Evolutionary conservation across 805 yeast species (phyloP), one percentile per base, ranked within the genome.

Genomic region (Wilhelminamyces savonicus): DNA sequence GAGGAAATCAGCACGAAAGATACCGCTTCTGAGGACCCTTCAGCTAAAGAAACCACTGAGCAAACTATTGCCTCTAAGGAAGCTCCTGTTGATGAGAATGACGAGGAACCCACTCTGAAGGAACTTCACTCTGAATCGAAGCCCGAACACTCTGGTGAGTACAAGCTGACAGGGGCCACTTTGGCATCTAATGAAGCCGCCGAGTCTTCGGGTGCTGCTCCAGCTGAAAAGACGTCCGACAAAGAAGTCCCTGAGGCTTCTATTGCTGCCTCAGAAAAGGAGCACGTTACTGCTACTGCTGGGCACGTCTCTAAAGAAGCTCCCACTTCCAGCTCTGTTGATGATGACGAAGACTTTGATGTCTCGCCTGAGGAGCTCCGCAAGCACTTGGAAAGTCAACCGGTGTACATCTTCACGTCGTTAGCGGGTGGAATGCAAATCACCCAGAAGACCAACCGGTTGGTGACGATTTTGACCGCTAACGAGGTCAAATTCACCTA

Each of bases 341-440:
- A 23, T 13, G 26, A 7, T 7, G 52, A 38, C 9, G 39, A 39
- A 4, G 62, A 52, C 9, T 50, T 48, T 15, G 58, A 57, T 16
- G 45, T 65, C 4, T 55, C 66, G 6, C 61, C 68, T 5, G 69
- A 62, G 36, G 71, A 64, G 30, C 43, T 62, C 26, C 59, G 66
- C 28, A 57, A 58, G 41, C 67, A 65, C 39, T 46, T 63, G 27
- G 61, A 63, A 36, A 46, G 66, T n/a, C 61, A 52, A 34, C 88
- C 92, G 2, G 78, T 86, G 14, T 85, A 75, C 52, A 52, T 87
- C 16, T 86, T 68, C 59, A 87, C 96, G 0, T 88, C 96, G 0
- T 63, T 86, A 25, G 90, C 95, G 0, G 94, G 94, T 16, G 94
- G 92, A 1, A 78, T 76, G 70, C 82, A 81, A 51, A 75, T 88